Conservation (phyloP, 2,329 filamentous ascomycete genomes). For the Fusarium sp. region DNA sequence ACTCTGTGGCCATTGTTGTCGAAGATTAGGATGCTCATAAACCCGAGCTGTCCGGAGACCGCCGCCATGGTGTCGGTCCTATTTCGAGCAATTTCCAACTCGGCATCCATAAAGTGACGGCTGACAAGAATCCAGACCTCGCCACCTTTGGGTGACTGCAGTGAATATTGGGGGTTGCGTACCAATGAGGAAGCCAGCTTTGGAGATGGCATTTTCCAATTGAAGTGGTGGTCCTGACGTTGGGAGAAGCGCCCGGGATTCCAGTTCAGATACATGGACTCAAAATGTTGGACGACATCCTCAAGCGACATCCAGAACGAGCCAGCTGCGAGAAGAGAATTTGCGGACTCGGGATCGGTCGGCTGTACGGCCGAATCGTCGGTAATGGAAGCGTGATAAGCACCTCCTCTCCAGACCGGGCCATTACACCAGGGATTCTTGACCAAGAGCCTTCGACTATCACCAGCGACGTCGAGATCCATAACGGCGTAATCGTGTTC, state of each 20-base stretch:
- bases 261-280: constrained; percentile 98
- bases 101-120: constrained; percentile 83
- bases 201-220: constrained; percentile 74
- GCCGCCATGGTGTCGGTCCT: constrained; percentile 55
- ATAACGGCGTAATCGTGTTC: constrained; percentile 96
- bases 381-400: background rate
- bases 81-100: constrained; percentile 67
- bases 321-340: constrained; percentile 61
- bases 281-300: constrained; percentile 89
- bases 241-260: constrained; percentile 85
- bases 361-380: background rate
- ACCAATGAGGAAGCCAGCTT: constrained; percentile 67
- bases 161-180: constrained; percentile 79
- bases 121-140: constrained; percentile 86
- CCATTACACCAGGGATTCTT: constrained; percentile 98
- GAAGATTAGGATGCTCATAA: constrained; percentile 89
- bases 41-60: constrained; percentile 73
- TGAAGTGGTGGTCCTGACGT: constrained; percentile 90
- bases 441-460: constrained; percentile 78
- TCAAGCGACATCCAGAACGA: constrained; percentile 95
- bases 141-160: constrained; percentile 68
- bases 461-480: constrained; percentile 74
- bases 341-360: constrained; percentile 13
- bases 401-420: constrained; percentile 72
- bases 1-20: constrained; percentile 77